Base-by-base conservation (phyloP, 768 basidiomycete genomes). In the Kwoniella dejecticola region DNA sequence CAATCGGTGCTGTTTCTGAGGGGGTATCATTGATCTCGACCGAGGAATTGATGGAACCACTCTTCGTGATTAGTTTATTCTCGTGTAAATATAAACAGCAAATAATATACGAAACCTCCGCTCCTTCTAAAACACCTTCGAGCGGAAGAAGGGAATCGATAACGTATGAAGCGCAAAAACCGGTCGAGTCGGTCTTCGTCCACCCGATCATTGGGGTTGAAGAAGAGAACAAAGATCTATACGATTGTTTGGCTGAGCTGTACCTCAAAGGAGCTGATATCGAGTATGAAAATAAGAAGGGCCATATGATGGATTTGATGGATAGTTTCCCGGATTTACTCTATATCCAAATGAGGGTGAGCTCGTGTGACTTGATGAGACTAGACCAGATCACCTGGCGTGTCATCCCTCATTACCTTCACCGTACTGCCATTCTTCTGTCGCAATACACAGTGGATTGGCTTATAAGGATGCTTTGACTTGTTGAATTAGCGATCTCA, bases 311-410 rank as follows among this genome's bases (percentile, higher is more conserved):
- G 88, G 90, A 94, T 69, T 85, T 94, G 24, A 85, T 95, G 3
- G 88, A 94, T 33, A 48, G 62, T 62, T 82, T 92, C 15, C 96
- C 96, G 0, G 90, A 91, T 2, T 77, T 98, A 49, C 80, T 99
- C 36, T 96, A 99, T 74, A 89, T 99, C 44, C 96, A 99, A 77
- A 84, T 99, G 8, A 92, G 97, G 85, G 94, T 91, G 52, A 63
- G 83, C 12, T 27, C 46, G 21, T 19, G 19, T n/a, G 11, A 23
- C 12, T 19, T 24, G 17, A 27, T 36, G 41, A 48, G 21, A 15
- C 13, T 19, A 8, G 26, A 33, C 30, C 50, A 33, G 50, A 52
- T 26, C 0, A 1, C n/a, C n/a, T n/a, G n/a, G n/a, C n/a, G n/a
- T n/a, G n/a, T n/a, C n/a, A n/a, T n/a, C n/a, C n/a, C n/a, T n/a